A percentile compares a stretch with the other conserved stretches of the same genome.
Evolutionary conservation across 2,329 filamentous ascomycete genomes (phyloP).

Genomic region (Pleomassaria siparia): DNA sequence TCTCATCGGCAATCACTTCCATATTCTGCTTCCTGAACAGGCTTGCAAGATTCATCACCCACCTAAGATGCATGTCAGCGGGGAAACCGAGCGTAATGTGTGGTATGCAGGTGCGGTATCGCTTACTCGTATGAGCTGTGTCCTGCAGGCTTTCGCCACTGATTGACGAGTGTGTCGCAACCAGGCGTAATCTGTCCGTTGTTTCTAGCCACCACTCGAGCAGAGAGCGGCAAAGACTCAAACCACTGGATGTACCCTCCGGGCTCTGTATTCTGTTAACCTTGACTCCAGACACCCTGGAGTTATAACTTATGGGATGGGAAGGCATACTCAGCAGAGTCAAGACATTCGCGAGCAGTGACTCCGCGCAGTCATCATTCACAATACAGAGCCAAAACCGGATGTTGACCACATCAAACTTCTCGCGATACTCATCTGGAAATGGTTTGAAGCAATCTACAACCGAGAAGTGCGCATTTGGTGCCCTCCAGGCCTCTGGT

Average conservation of each 20-base stretch:
- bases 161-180: constrained; percentile 8
- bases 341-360: constrained; percentile 25
- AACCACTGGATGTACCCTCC: constrained; percentile 18
- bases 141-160: constrained; percentile 10
- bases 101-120: no score
- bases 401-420: constrained; percentile 37
- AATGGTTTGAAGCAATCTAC: constrained; percentile 32
- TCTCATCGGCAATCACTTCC: constrained; percentile 8
- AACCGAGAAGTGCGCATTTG: constrained; percentile 16
- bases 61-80: constrained; percentile 2
- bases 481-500: neutral
- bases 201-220: neutral
- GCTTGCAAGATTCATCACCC: constrained; percentile 6
- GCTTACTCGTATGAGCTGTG: constrained; percentile 12
- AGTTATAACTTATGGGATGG: neutral
- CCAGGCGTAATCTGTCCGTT: constrained; percentile 4
- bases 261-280: constrained; percentile 9
- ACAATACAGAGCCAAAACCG: constrained; percentile 30
- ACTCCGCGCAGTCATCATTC: constrained; percentile 21
- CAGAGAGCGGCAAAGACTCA: constrained; percentile 7
- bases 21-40: constrained; percentile 2
- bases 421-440: constrained; percentile 23
- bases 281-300: no score
- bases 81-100: neutral
- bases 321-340: constrained; percentile 27